Evolutionary conservation across 1,284 basidiomycete genomes (phyloP).

Genomic region (Melampsora americana): DNA sequence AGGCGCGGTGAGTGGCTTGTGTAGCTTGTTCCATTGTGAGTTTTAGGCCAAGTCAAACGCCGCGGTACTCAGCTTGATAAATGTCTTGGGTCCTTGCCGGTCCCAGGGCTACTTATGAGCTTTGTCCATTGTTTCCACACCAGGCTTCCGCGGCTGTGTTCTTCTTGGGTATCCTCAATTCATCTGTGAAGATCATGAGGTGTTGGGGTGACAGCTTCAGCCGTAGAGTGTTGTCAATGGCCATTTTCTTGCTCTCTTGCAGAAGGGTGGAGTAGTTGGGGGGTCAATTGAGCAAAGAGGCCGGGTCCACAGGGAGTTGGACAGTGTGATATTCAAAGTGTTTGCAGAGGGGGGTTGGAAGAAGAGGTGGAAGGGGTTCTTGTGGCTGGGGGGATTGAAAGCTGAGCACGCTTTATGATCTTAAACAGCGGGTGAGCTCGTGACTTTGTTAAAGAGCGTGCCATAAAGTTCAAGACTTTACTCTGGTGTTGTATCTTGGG

Average conservation of each 20-base stretch:
- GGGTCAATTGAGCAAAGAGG: not conserved
- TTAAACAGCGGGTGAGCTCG: not conserved
- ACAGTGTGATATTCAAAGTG: not conserved
- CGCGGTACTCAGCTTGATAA: not conserved
- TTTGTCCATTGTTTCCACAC: not conserved
- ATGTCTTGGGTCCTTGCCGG: not conserved
- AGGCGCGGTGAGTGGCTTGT: not conserved
- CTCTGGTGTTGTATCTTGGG: not conserved
- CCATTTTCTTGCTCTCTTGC: not conserved
- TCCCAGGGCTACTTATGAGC: too few relatives aligned
- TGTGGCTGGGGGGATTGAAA: not conserved
- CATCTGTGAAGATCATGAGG: slow-evolving; percentile 7
- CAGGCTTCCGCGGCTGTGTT: not conserved
- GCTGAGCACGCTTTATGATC: not conserved
- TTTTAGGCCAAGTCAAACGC: not conserved
- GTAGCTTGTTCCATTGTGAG: not conserved
- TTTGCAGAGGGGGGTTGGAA: not conserved
- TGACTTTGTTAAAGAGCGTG: not conserved
- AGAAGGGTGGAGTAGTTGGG: not conserved
- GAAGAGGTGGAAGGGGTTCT: not conserved
- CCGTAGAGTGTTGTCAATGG: not conserved
- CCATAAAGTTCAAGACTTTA: not conserved
- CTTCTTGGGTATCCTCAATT: not conserved
- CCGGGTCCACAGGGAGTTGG: not conserved
- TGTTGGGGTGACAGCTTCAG: not conserved